Evolutionary conservation across 768 basidiomycete species (phyloP), one percentile per base, ranked within the genome.

Genomic region (Sarcomyxa edulis): DNA sequence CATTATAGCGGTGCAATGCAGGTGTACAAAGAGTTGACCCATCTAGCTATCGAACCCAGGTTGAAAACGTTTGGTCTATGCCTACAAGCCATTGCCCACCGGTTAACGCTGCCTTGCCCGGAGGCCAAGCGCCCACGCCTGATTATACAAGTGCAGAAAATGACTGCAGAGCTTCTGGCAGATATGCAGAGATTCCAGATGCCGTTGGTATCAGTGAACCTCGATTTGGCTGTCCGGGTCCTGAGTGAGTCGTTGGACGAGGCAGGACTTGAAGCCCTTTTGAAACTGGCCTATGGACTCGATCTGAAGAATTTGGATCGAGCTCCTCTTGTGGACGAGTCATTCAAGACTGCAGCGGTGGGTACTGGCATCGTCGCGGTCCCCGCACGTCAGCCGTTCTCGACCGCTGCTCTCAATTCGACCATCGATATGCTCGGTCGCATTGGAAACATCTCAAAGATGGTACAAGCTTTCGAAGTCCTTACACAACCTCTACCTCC

Each of bases 401-500:
- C 82, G 11, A 80, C 77, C 6, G 55, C 73, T 14, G 76, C 82
- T 2, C 73, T 92, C 27, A 87, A 88, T 58, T 83, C 79, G 12
- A 76, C 76, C 32, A 60, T 92, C 46, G 82, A 87, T 41, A 69
- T 80, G 49, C 70, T 88, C 7, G 86, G 85, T 10, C 69, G 71
- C 7, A 50, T 69, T 12, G 71, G 76, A 9, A 60, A 79, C 37
- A 57, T 84, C 26, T 77, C 83, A 4, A 78, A 74, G 48, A 70
- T 91, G 53, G 71, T 90, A 5, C 76, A 78, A 50, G 71, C 81
- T 1, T 91, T 89, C 50, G 88, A 90, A 48, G 78, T 84, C 20
- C 74, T 89, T 42, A 86, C 87, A 0, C 70, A 78, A 33, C 84
- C 84, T 11, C 66, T 88, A 20, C 78, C 82, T 15, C 15, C 37